Evolutionary conservation across 2,329 filamentous ascomycete species (phyloP).

Genomic region (Fusarium oxysporum): DNA sequence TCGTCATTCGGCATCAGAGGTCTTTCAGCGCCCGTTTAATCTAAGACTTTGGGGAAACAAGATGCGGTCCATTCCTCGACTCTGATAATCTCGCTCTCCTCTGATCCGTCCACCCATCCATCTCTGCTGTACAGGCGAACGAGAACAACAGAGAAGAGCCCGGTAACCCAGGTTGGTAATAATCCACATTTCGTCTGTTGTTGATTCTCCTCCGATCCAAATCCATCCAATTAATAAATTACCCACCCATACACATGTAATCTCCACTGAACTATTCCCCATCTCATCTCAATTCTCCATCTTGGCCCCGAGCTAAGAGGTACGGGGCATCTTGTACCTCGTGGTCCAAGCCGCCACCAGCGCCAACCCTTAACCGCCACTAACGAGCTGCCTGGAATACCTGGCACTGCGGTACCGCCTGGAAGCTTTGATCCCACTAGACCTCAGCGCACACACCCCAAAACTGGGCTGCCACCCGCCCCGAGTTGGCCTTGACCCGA

Average conservation of each 20-base stretch:
- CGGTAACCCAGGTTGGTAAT: conserved; percentile 4
- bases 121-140: not conserved
- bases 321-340: conserved; percentile 31
- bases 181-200: conserved; percentile 34
- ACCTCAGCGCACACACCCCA: conserved; percentile 30
- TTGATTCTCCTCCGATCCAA: conserved; percentile 24
- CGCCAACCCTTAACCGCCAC: conserved; percentile 35
- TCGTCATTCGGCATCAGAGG: conserved; percentile 37
- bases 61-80: conserved; percentile 29
- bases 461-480: conserved; percentile 45
- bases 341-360: conserved; percentile 34
- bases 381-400: conserved; percentile 31
- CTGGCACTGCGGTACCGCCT: conserved; percentile 19
- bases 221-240: conserved; percentile 18
- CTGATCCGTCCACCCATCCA: not conserved
- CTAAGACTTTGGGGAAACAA: conserved; percentile 40
- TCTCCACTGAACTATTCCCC: conserved; percentile 36
- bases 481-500: conserved; percentile 42
- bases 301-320: conserved; percentile 32
- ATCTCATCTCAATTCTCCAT: conserved; percentile 39
- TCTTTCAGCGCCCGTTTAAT: conserved; percentile 21
- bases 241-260: conserved; percentile 35
- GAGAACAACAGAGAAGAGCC: not conserved
- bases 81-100: conserved; percentile 1
- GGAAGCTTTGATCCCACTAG: conserved; percentile 20